Evolutionary conservation across 495 filamentous ascomycete species (phyloP).

Genomic region (Penicillium roqueforti): DNA sequence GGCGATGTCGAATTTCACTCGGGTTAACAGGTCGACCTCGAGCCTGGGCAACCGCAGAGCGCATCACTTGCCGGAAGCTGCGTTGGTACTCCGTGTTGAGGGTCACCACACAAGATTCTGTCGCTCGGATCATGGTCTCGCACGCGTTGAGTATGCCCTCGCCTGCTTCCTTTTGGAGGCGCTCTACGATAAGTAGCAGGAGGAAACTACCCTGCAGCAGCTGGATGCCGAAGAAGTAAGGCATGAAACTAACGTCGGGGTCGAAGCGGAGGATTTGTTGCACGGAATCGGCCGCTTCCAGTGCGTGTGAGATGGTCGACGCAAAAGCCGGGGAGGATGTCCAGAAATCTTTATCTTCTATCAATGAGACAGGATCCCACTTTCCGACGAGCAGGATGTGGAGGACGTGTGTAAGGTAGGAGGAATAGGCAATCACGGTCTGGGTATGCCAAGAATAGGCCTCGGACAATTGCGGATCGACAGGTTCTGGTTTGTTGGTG

Average conservation of each 20-base stretch:
- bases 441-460: constrained; percentile 67
- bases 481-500: constrained; percentile 30
- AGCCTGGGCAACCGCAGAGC: constrained; percentile 72
- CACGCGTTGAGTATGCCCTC: constrained; percentile 77
- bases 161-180: constrained; percentile 73
- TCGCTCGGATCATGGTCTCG: constrained; percentile 80
- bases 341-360: constrained; percentile 87
- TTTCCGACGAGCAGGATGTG: constrained; percentile 81
- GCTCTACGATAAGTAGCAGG: constrained; percentile 75
- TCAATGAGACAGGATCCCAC: constrained; percentile 81
- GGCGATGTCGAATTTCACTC: constrained; percentile 69
- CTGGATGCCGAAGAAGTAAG: constrained; percentile 86
- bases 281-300: constrained; percentile 75
- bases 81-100: constrained; percentile 84
- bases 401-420: constrained; percentile 77
- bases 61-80: constrained; percentile 81
- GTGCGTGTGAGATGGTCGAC: constrained; percentile 72
- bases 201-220: constrained; percentile 80
- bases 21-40: constrained; percentile 69
- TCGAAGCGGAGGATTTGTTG: constrained; percentile 81
- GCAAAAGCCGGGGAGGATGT: constrained; percentile 80
- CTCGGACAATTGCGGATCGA: constrained; percentile 42
- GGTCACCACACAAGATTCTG: constrained; percentile 81
- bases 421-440: constrained; percentile 88
- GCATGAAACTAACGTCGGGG: constrained; percentile 83